Evolutionary conservation across 106 monocot genomes (phyloP), one percentile per base, ranked within the genome.

Genomic region (Dioscorea zingiberensis): DNA sequence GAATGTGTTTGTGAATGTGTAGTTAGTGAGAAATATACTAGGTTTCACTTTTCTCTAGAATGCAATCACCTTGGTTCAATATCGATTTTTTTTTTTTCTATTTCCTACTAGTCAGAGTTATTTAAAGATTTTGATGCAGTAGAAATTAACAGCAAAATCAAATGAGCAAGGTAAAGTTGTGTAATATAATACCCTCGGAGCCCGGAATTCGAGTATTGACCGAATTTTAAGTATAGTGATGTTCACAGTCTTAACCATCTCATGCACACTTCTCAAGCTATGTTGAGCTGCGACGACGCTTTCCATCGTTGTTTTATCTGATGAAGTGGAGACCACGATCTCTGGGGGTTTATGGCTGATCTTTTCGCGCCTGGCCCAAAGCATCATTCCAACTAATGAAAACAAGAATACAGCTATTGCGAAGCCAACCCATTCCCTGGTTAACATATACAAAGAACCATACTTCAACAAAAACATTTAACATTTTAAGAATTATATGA

Each of bases 251-350:
- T 81, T 85, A 26, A 91, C 75, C 60, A 68, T 13, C 48, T 60
- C 69, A 38, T 77, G 78, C 26, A 85, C 21, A 16, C 58, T 81
- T 21, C 60, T 73, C 53, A 91, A 62, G 27, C 78, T 69, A 27
- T 86, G 78, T 9, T 92, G 91, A 18, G 91, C 95, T 27, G 76
- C 74, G 7, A 87, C 85, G 48, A 92, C 65, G 64, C 72, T 91
- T 62, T 97, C 85, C 72, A 88, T 69, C 26, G 91, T 74, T 23
- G 88, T 81, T 69, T 88, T 78, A 27, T 88, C 83, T 4, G 87
- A 73, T 13, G 82, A 63, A 13, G 80, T 67, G 21, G 79, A 65
- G 7, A 94, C 75, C 21, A 85, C 46, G 13, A 94, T 65, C 59
- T 85, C 90, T 0, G 60, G 26, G 25, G 21, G 47, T 21, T 57